phyloP scores from a whole-genome alignment of 1,139 yeast genomes.

The Kodamaea plutei region DNA sequence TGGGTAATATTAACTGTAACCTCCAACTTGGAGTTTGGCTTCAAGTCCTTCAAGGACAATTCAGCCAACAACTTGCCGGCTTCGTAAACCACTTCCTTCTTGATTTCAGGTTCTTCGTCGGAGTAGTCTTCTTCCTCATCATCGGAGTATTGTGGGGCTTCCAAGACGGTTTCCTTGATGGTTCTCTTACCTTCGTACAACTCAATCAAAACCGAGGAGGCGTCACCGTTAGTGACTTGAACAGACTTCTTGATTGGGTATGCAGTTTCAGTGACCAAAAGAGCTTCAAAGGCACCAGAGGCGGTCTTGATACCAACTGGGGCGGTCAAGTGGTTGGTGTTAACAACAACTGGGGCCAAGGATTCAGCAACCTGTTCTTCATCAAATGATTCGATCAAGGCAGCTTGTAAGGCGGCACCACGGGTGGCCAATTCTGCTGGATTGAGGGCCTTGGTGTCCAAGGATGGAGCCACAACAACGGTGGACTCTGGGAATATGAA shows the following conservation, averaged over 20 bases:
- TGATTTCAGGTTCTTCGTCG: slow-evolving; percentile 67
- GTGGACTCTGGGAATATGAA: slow-evolving; percentile 80
- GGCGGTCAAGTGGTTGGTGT: slow-evolving; percentile 81
- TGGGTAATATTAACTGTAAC: slow-evolving; percentile 78
- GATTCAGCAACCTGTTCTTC: slow-evolving; percentile 84
- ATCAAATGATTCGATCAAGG: slow-evolving; percentile 78
- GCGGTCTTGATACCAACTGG: slow-evolving; percentile 83
- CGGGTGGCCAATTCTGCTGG: slow-evolving; percentile 90
- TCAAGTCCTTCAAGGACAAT: slow-evolving; percentile 68
- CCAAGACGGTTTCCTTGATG: slow-evolving; percentile 72
- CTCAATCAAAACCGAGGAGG: slow-evolving; percentile 61
- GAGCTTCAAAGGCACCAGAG: slow-evolving; percentile 67
- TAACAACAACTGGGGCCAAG: slow-evolving; percentile 77
- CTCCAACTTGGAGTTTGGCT: slow-evolving; percentile 68
- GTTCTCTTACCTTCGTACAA: slow-evolving; percentile 83
- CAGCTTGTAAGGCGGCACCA: slow-evolving; percentile 97
- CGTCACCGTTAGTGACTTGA: slow-evolving; percentile 57
- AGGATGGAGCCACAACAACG: slow-evolving; percentile 69
- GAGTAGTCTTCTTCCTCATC: slow-evolving; percentile 40
- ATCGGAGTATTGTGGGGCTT: slow-evolving; percentile 49
- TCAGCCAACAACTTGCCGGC: slow-evolving; percentile 78
- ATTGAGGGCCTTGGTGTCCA: slow-evolving; percentile 71
- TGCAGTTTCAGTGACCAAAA: slow-evolving; percentile 82
- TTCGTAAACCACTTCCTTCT: slow-evolving; percentile 67
- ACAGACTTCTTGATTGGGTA: slow-evolving; percentile 84